phyloP scores from a whole-genome alignment of 129 eudicot genomes.

The Pulicaria dysenterica region DNA sequence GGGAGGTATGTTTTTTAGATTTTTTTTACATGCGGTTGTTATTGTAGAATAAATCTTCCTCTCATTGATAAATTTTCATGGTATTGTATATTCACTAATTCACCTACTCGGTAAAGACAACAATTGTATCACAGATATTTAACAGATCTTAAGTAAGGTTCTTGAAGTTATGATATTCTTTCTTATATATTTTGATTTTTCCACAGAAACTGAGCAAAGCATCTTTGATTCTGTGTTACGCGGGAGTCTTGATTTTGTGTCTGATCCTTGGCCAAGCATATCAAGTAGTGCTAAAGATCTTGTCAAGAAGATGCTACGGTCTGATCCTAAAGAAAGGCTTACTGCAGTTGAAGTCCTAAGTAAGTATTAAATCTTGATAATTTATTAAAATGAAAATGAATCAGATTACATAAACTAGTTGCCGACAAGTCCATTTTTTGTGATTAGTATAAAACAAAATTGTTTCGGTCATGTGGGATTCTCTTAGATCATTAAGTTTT shows the following conservation, averaged over 20 bases:
- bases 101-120: slow-evolving; percentile 16
- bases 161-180: slow-evolving; percentile 14
- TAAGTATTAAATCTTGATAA: slow-evolving; percentile 37
- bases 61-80: neutral
- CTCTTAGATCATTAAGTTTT: slow-evolving; percentile 15
- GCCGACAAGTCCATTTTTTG: slow-evolving; percentile 9
- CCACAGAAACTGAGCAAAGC: slow-evolving; percentile 81
- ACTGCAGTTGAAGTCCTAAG: slow-evolving; percentile 81
- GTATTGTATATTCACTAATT: slow-evolving; percentile 17
- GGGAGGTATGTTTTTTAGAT: slow-evolving; percentile 61
- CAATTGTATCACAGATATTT: neutral
- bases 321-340: slow-evolving; percentile 83
- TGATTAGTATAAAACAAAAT: neutral
- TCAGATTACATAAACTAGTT: slow-evolving; percentile 11
- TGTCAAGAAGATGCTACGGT: slow-evolving; percentile 80
- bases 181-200: neutral
- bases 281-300: slow-evolving; percentile 96
- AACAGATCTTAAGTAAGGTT: neutral
- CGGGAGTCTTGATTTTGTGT: slow-evolving; percentile 87
- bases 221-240: slow-evolving; percentile 84
- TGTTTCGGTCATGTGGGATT: neutral
- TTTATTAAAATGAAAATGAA: neutral
- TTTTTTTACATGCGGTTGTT: slow-evolving; percentile 5
- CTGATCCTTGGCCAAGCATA: slow-evolving; percentile 97
- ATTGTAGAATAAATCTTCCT: slow-evolving; percentile 19